A percentile compares a stretch with the other conserved stretches of the same genome.
These are phyloP conservation scores for Starmerella riodocensis DNA, from an alignment of 805 yeast species.

Conservation along the genomic window DNA sequence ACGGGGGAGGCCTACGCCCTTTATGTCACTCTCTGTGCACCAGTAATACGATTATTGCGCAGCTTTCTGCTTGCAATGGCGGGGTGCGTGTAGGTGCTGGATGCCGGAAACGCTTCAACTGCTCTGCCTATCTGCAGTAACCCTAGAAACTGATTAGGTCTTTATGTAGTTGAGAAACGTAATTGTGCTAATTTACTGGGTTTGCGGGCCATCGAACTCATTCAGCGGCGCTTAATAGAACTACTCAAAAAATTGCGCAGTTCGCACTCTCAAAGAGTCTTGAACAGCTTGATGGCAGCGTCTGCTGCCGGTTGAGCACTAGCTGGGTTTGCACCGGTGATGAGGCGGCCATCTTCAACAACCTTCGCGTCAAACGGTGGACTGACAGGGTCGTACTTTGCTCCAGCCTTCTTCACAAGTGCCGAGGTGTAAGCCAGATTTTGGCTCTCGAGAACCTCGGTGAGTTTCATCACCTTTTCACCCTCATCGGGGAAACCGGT, in stretches of 20 bases:
- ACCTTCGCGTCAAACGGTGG: slow-evolving; percentile 32
- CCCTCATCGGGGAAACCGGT: slow-evolving; percentile 53
- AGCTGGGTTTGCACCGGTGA: slow-evolving; percentile 57
- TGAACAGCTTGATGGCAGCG: slow-evolving; percentile 23
- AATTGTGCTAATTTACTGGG: no score
- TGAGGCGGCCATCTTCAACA: slow-evolving; percentile 43
- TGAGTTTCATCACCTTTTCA: slow-evolving; percentile 30
- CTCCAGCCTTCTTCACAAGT: slow-evolving; percentile 25
- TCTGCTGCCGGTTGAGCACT: slow-evolving; percentile 40
- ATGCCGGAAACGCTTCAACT: no score
- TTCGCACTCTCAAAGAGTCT: no score
- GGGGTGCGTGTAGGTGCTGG: no score
- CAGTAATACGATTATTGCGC: no score
- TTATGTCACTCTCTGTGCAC: background rate
- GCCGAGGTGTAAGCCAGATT: slow-evolving; percentile 31
- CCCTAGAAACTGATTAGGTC: no score
- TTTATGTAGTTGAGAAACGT: no score
- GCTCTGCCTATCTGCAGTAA: no score
- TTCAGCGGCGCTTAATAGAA: no score
- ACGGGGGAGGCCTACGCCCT: background rate
- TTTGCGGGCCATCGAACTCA: no score
- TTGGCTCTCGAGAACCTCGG: slow-evolving; percentile 23
- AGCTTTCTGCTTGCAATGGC: no score
- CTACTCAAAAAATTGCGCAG: no score
- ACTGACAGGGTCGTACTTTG: slow-evolving; percentile 34